phyloP scores from a whole-genome alignment of 441 rosid species.

The Pelargonium myrrhifolium region DNA sequence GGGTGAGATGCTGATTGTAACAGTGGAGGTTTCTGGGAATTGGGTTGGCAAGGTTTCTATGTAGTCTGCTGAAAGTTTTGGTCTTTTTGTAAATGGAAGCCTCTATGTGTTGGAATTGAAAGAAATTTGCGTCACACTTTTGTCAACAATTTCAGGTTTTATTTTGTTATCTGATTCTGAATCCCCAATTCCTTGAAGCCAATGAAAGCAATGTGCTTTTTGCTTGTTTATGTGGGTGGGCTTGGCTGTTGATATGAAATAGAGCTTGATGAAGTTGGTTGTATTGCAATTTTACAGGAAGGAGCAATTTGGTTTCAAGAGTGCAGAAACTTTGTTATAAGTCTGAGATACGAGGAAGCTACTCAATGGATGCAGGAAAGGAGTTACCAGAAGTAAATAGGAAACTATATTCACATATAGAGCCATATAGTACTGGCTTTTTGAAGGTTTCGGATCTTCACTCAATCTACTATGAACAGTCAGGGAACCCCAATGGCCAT shows the following conservation, averaged over 20 bases:
- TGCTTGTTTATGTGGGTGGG: neutral
- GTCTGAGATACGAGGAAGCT: slow-evolving; percentile 29
- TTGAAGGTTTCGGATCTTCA: slow-evolving; percentile 78
- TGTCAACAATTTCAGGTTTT: neutral
- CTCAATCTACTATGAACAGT: slow-evolving; percentile 72
- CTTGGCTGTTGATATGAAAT: neutral
- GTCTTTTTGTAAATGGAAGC: neutral
- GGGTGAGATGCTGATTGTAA: neutral
- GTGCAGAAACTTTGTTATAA: slow-evolving; percentile 23
- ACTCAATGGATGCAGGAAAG: slow-evolving; percentile 37
- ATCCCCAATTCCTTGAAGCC: neutral
- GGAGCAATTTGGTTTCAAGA: slow-evolving; percentile 16
- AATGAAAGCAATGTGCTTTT: neutral
- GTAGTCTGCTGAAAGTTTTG: neutral
- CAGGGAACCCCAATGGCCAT: slow-evolving; percentile 81
- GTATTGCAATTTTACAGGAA: slow-evolving; percentile 20
- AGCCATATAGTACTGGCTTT: slow-evolving; percentile 59
- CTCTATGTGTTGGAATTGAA: neutral
- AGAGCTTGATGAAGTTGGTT: neutral
- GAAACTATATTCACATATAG: slow-evolving; percentile 47
- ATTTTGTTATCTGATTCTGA: neutral
- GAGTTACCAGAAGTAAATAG: slow-evolving; percentile 32
- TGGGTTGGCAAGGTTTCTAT: neutral
- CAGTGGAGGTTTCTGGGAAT: neutral
- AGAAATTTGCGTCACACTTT: neutral